These are phyloP conservation scores for Carex pumila DNA, from an alignment of 176 grass and related monocot genomes.

Conservation along the genomic window DNA sequence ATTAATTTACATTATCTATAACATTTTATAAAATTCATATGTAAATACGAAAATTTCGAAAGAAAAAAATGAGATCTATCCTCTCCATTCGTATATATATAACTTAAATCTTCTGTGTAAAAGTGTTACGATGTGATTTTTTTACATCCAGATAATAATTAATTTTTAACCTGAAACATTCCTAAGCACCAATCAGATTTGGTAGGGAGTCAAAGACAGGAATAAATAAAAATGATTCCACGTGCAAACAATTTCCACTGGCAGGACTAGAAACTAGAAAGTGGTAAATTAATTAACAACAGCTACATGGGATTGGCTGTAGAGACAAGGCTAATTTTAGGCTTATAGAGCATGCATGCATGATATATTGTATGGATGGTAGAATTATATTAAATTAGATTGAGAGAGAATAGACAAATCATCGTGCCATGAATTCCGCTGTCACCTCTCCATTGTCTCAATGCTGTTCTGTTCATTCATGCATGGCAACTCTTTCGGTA, in stretches of 20 bases:
- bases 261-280: neutral
- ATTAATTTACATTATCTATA: too few species aligned
- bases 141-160: too few species aligned
- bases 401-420: slow-evolving; percentile 3
- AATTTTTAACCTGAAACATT: neutral
- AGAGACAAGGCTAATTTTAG: neutral
- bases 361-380: neutral
- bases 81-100: too few species aligned
- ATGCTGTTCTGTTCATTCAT: slow-evolving; percentile 5
- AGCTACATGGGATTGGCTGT: neutral
- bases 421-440: slow-evolving; percentile 23
- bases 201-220: neutral
- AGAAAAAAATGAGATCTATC: too few species aligned
- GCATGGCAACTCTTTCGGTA: neutral
- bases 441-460: slow-evolving; percentile 10
- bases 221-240: neutral
- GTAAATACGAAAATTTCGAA: too few species aligned
- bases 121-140: too few species aligned
- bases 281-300: neutral
- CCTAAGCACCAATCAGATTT: neutral
- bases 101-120: too few species aligned
- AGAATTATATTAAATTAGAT: neutral
- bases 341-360: neutral
- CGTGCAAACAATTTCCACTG: neutral
- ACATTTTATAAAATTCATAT: too few species aligned